Conservation (phyloP, 371 early-diverging fungal genomes). For the Batkoa obscura region DNA sequence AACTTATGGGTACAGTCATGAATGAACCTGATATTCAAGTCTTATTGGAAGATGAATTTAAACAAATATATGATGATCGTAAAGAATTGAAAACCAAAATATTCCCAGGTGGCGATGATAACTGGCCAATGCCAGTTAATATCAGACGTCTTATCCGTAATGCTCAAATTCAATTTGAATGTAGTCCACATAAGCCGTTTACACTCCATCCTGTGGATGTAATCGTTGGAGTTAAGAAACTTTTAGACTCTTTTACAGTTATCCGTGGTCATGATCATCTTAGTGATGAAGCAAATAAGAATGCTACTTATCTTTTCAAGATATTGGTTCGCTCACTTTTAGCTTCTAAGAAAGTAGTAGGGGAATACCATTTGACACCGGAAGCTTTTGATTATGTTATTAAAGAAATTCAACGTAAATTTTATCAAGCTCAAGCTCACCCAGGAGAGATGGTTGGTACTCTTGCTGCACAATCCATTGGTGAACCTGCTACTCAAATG, state of each 20-base stretch:
- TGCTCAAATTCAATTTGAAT: slow-evolving; percentile 73
- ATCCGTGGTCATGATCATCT: slow-evolving; percentile 77
- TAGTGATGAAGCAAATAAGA: slow-evolving; percentile 67
- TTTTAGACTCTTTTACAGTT: slow-evolving; percentile 55
- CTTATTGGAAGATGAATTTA: slow-evolving; percentile 63
- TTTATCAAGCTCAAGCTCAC: slow-evolving; percentile 76
- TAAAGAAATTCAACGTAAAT: slow-evolving; percentile 80
- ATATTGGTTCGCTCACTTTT: slow-evolving; percentile 69
- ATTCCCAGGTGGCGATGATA: slow-evolving; percentile 51
- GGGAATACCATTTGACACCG: slow-evolving; percentile 68
- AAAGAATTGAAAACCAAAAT: slow-evolving; percentile 47
- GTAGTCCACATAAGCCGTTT: slow-evolving; percentile 58
- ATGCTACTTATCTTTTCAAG: slow-evolving; percentile 82
- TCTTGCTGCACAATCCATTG: slow-evolving; percentile 98
- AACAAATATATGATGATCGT: slow-evolving; percentile 55
- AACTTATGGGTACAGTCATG: slow-evolving; percentile 29
- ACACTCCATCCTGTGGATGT: slow-evolving; percentile 77
- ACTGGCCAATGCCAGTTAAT: slow-evolving; percentile 86
- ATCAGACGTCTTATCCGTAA: slow-evolving; percentile 75
- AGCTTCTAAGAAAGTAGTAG: slow-evolving; percentile 67
- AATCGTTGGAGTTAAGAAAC: slow-evolving; percentile 41
- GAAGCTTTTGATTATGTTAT: slow-evolving; percentile 91
- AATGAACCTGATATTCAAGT: slow-evolving; percentile 51
- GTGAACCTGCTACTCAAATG: slow-evolving; percentile 99
- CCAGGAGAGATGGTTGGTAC: slow-evolving; percentile 99